Evolutionary conservation across 495 filamentous ascomycete species (phyloP), one percentile per base, ranked within the genome.

Genomic region (Schizothecium vesticola): DNA sequence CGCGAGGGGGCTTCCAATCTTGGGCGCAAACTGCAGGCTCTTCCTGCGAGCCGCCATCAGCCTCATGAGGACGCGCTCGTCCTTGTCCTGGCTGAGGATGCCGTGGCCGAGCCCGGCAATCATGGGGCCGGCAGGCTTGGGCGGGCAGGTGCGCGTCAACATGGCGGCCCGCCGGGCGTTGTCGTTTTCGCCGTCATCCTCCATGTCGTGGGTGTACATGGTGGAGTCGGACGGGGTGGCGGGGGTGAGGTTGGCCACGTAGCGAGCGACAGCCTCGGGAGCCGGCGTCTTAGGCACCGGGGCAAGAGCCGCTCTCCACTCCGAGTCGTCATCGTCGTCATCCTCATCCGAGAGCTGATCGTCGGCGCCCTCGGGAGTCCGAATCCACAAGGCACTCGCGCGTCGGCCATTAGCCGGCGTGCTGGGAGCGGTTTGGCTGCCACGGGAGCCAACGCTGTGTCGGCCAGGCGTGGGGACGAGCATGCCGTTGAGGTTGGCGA

Each of bases 21-120:
- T 88, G 6, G 92, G 92, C 57, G 91, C 90, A 79, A 88, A 94
- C 71, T 93, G 91, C 79, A 92, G 75, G 73, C 90, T 96, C 85
- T 93, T 93, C 56, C 93, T 83, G 61, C 91, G 80, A 0, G 91
- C 92, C 51, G 88, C 86, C 80, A 92, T 86, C 66, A 96, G 77
- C 59, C 89, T 84, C 78, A 87, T 82, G 68, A 89, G 81, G 16
- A 94, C 78, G 25, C 74, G 71, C 67, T 82, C 79, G 69, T 86
- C 80, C 76, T 82, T 82, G 56, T 80, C 75, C 58, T 67, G 68
- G 43, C 74, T 67, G 56, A 82, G 67, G 61, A 82, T 29, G 56
- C 79, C 75, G 25, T 68, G 65, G 25, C 76, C 79, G 11, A 76
- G 71, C 60, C 85, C 80, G 59, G 82, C 43, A 67, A 76, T 80